Evolutionary conservation across 306 rosid species (phyloP), one percentile per base, ranked within the genome.

Genomic region (Prunus fruticosa): DNA sequence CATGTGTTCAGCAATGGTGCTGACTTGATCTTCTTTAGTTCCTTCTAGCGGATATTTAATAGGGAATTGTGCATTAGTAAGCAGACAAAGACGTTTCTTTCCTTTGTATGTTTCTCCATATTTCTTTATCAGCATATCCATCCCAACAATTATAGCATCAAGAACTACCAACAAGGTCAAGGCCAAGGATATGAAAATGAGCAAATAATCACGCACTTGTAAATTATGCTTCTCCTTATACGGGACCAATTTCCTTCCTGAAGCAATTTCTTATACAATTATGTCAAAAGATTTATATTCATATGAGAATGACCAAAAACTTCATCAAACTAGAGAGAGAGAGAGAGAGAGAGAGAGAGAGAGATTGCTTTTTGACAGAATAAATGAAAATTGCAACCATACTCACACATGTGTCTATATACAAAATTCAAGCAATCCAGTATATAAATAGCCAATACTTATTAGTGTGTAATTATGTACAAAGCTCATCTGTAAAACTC

Each of bases 91-190:
- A 47, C 91, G 89, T 77, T 94, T 94, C 83, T 89, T 94, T 68
- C 94, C 97, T 78, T 85, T 92, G 70, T 79, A 82, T 52, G 97
- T 90, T 32, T 79, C 84, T 73, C 89, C 90, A 80, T 81, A 94
- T 80, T 87, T 92, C 85, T 94, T 94, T 57, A 94, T 94, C 75
- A 94, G 73, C 88, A 92, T 87, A 88, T 94, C 98, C 97, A 94
- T 78, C 78, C 93, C 98, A 74, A 94, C 92, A 80, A 94, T 88
- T 73, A 94, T 82, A 74, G 95, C 97, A 77, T 90, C 98, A 76
- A 94, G 96, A 90, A 89, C 98, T 94, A 84, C 74, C 80, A 47
- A 63, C 52, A 69, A 78, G 79, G 94, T 94, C 86, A 91, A 94
- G 98, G 91, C 67, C 77, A 86, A 63, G 51, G 58, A 80, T 50